Percentiles rank a stretch among this genome's conserved stretches.
Conservation (phyloP, 768 basidiomycete species). For the Tremella yokohamensis region DNA sequence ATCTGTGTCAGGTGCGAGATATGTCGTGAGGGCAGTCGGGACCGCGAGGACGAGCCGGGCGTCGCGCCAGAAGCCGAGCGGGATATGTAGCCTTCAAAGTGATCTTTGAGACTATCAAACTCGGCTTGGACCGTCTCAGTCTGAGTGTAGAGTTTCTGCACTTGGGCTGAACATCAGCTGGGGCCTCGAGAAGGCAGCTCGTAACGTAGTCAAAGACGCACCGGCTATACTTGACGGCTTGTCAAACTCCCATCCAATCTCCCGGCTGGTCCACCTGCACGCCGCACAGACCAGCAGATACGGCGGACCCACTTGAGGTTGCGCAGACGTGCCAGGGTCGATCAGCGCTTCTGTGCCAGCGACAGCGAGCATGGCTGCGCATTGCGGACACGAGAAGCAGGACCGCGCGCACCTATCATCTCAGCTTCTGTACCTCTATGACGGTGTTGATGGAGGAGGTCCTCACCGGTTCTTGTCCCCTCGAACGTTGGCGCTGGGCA, state of each 20-base stretch:
- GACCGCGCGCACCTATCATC: constrained; percentile 83
- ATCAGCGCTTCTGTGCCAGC: constrained; percentile 69
- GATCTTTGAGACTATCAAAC: constrained; percentile 91
- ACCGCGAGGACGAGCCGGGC: not conserved
- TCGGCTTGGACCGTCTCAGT: constrained; percentile 68
- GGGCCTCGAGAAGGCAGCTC: not conserved
- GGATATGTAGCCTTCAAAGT: constrained; percentile 92
- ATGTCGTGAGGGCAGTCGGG: constrained; percentile 27
- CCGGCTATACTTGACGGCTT: constrained; percentile 94
- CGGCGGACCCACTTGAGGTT: constrained; percentile 60
- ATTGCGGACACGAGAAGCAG: constrained; percentile 94
- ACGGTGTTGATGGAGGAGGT: not conserved
- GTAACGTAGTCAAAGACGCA: constrained; percentile 51
- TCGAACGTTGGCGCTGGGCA: constrained; percentile 95
- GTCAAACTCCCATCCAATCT: constrained; percentile 88
- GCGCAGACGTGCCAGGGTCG: constrained; percentile 42
- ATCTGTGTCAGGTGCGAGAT: constrained; percentile 61
- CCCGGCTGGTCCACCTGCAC: constrained; percentile 91
- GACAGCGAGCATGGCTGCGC: constrained; percentile 76
- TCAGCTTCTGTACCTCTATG: constrained; percentile 8
- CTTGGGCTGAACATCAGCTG: constrained; percentile 62
- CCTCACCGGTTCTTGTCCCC: constrained; percentile 90
- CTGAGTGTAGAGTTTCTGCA: constrained; percentile 84
- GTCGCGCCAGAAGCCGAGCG: constrained; percentile 23
- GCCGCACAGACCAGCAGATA: constrained; percentile 88